Evolutionary conservation across 176 grass and related monocot genomes (phyloP), one percentile per base, ranked within the genome.

Genomic region (Stipa capillata): DNA sequence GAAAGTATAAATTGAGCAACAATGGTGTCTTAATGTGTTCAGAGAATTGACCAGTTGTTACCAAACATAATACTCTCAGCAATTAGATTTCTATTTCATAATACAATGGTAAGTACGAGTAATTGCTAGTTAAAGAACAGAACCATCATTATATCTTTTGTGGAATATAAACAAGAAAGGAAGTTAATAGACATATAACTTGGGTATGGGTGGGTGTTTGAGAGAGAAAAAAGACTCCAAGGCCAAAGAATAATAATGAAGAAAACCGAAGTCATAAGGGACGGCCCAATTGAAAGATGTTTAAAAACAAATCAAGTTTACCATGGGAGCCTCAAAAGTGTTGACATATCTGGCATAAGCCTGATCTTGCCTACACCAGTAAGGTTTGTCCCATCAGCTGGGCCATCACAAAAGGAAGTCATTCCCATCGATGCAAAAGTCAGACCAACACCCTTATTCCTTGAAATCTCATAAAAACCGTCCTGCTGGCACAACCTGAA

Each of bases 351-450:
- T 73, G 95, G 92, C 37, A 94, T 45, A 59, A 98, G 87, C 64
- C 92, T 91, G 28, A 98, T 94, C 81, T 94, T 92, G 39, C 95
- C 95, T 11, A 94, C 92, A 81, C 82, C 90, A 83, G 87, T 98
- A 69, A 98, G 85, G 74, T 94, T 98, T 41, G 87, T 87, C 10
- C 92, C 92, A 78, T 90, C 92, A 70, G 87, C 91, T 69, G 89
- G 85, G n/a, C 85, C 95, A 66, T 98, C 95, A 77, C 60, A 81
- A 87, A 87, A 94, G 61, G 95, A 98, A 78, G 55, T 62, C 89
- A 94, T 81, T 79, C 72, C 95, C 95, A 98, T 98, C 24, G 77
- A 82, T 81, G 87, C 89, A 82, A 80, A 82, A 87, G 92, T 81
- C 51, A 98, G 82, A 65, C 95, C 95, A 61, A 98, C 87, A 65